These are phyloP conservation scores for Chalciporus chontae DNA, from an alignment of 768 basidiomycete species.

Conservation along the genomic window DNA sequence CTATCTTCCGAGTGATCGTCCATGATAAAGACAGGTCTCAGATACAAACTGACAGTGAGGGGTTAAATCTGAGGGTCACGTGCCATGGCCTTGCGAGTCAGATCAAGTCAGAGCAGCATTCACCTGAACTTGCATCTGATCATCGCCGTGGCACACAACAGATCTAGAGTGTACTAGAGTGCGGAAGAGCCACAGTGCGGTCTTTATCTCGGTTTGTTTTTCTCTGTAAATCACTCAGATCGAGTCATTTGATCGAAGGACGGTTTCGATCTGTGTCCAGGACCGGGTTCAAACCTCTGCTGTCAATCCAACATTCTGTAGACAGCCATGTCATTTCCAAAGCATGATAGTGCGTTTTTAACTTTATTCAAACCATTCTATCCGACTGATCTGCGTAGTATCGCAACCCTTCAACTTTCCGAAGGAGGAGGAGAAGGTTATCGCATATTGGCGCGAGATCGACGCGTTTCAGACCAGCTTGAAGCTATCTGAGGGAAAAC, in stretches of 20 bases:
- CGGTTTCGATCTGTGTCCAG: neutral
- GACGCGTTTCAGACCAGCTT: constrained; percentile 95
- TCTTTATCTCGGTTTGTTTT: too few species aligned
- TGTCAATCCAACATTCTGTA: neutral
- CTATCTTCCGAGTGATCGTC: constrained; percentile 1
- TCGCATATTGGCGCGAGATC: constrained; percentile 92
- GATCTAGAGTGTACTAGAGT: neutral
- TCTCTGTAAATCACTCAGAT: constrained; percentile 7
- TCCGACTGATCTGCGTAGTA: constrained; percentile 42
- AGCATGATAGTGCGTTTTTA: constrained; percentile 67
- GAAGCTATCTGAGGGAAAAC: constrained; percentile 87
- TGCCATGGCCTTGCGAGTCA: neutral
- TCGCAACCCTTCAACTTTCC: constrained; percentile 78
- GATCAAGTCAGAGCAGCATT: neutral
- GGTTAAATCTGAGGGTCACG: neutral
- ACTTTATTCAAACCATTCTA: neutral
- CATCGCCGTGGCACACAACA: neutral
- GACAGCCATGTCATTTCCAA: constrained; percentile 56
- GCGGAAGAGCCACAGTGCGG: too few species aligned
- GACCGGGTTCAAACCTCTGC: neutral
- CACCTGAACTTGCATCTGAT: neutral
- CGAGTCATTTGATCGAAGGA: constrained; percentile 11
- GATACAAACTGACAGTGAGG: too few species aligned
- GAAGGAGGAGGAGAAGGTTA: constrained; percentile 85
- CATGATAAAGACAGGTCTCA: constrained; percentile 5